phyloP scores from a whole-genome alignment of 1,139 yeast species.

The Williopsis jadinii region DNA sequence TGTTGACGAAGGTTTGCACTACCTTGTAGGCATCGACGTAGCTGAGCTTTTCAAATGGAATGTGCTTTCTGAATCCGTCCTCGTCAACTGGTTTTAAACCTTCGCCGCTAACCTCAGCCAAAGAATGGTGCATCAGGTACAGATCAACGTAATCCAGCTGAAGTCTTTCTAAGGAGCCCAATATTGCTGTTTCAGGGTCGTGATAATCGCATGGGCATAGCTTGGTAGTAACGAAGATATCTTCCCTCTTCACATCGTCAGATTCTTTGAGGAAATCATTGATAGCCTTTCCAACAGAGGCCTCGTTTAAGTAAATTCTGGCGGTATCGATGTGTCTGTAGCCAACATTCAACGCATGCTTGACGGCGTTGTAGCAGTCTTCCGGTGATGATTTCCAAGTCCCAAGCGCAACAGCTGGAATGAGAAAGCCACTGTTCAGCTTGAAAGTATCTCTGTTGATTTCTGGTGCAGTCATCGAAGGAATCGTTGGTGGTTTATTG shows the following conservation, averaged over 20 bases:
- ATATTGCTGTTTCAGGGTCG: slow-evolving; percentile 7
- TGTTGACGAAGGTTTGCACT: slow-evolving; percentile 11
- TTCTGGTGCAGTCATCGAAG: no score
- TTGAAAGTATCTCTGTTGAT: no score
- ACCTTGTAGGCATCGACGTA: slow-evolving; percentile 10
- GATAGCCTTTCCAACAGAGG: slow-evolving; percentile 11
- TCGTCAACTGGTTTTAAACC: no score
- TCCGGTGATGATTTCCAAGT: slow-evolving; percentile 7
- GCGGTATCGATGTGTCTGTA: slow-evolving; percentile 19
- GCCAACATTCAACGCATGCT: slow-evolving; percentile 20
- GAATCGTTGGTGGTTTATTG: no score
- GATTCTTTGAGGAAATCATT: slow-evolving; percentile 8
- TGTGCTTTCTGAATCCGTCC: no score
- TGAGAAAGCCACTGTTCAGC: slow-evolving; percentile 12
- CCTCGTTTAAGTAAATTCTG: slow-evolving; percentile 4
- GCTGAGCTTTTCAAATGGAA: no score
- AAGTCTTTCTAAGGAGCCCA: slow-evolving; percentile 7
- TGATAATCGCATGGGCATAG: slow-evolving; percentile 8
- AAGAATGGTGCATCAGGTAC: slow-evolving; percentile 14
- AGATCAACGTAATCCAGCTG: slow-evolving; percentile 14
- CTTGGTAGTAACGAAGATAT: slow-evolving; percentile 14
- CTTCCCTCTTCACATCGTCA: slow-evolving; percentile 9
- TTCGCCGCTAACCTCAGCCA: slow-evolving; percentile 4
- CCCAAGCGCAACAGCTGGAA: slow-evolving; percentile 16
- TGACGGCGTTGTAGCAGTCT: slow-evolving; percentile 4